Evolutionary conservation across 306 rosid species (phyloP), one percentile per base, ranked within the genome.

Genomic region (Citrullus amarus): DNA sequence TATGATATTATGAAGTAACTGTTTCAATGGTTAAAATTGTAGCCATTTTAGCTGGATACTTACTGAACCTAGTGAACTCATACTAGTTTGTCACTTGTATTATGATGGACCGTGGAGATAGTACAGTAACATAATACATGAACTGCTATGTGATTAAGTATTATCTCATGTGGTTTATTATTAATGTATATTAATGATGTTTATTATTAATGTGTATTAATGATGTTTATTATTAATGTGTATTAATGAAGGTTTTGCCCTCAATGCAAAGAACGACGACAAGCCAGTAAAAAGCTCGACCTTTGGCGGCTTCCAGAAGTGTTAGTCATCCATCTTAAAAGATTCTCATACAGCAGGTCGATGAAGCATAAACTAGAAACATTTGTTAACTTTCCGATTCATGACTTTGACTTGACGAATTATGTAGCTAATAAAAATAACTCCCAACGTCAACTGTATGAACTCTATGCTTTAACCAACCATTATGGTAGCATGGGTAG

Each of bases 401-500:
- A 95, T 77, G 97, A 89, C 88, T 89, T 92, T 55, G 97, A 95
- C 84, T 82, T 95, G 69, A 95, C 97, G 18, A 91, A 88, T 80
- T 95, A 95, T 81, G 83, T 95, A 79, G 99, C 97, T 76, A 91
- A 91, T 84, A 92, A 95, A 85, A 89, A 88, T 89, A 92, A 86
- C 79, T 86, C 92, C 48, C 86, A 80, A 32, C 92, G 88, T 9
- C 97, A 95, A 82, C 90, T 92, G 13, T 95, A 89, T 43, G 97
- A 92, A 82, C 89, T 95, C 17, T 95, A 95, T 65, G 97, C 99
- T 76, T 90, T 95, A 63, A 95, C 92, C 69, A 95, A 95, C 85
- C 97, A 95, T 83, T 91, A 91, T 83, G 98, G 98, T n/a, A 87
- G 96, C 76, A 92, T 95, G 98, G 98, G 98, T 78, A 91, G 98